Conservation (phyloP, 306 rosid species). For the Pachyrhizus erosus region DNA sequence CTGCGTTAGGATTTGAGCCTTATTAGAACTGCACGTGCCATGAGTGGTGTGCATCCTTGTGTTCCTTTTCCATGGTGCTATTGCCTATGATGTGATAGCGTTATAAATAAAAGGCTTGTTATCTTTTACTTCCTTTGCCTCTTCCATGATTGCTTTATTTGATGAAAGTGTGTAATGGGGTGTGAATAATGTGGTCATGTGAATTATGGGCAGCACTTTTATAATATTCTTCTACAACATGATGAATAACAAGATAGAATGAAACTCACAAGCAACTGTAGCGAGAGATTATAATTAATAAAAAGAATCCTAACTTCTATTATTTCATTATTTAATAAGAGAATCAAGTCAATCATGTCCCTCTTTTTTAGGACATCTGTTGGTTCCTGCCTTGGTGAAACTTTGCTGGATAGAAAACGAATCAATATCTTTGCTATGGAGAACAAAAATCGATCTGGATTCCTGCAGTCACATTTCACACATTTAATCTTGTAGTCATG, state of each 20-base stretch:
- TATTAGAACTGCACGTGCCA: not conserved
- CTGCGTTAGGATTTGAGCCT: not conserved
- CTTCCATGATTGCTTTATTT: not conserved
- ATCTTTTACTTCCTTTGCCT: not conserved
- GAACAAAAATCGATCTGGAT: not conserved
- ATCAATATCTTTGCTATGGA: not conserved
- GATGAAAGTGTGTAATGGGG: not conserved
- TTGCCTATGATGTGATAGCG: not conserved
- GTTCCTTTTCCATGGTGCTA: not conserved
- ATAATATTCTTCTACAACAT: not conserved
- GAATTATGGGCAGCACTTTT: not conserved
- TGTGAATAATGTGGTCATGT: not conserved
- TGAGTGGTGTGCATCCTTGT: not conserved
- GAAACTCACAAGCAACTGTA: not conserved
- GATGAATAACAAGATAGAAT: not conserved
- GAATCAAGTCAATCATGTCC: not conserved
- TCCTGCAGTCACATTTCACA: not conserved
- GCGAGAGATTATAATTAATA: not conserved
- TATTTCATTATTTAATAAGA: not conserved
- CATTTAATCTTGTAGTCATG: not conserved
- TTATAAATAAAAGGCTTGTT: slow-evolving; percentile 26
- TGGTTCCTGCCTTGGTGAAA: not conserved
- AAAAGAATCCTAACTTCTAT: not conserved
- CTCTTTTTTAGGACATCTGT: not conserved
- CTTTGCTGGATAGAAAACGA: not conserved